Percentiles rank a stretch among this genome's conserved stretches.
Evolutionary conservation across 805 yeast genomes (phyloP).

Genomic region (Barnettozyma populi): DNA sequence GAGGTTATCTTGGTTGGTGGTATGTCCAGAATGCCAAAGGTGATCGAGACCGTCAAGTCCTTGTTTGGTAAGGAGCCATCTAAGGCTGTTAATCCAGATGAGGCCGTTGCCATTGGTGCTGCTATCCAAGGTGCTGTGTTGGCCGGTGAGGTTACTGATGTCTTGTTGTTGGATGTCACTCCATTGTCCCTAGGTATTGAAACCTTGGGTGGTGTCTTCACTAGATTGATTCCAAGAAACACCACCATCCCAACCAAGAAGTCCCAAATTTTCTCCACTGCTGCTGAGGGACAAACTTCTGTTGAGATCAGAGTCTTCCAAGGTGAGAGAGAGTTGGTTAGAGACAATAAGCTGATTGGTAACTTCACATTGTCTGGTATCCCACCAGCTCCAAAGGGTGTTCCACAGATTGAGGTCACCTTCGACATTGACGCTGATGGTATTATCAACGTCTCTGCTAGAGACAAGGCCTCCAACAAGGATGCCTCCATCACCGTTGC

Average conservation of each 20-base stretch:
- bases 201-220: conserved; percentile 99
- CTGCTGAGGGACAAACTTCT: conserved; percentile 80
- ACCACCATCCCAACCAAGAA: conserved; percentile 83
- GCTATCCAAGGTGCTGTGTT: conserved; percentile 86
- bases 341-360: conserved; percentile 75
- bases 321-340: conserved; percentile 76
- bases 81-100: conserved; percentile 78
- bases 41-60: conserved; percentile 56
- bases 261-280: conserved; percentile 87
- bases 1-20: conserved; percentile 82
- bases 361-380: conserved; percentile 68
- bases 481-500: conserved; percentile 67
- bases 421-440: conserved; percentile 84
- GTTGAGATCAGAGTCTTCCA: conserved; percentile 75
- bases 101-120: conserved; percentile 86
- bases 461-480: conserved; percentile 77
- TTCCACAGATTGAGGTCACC: conserved; percentile 71
- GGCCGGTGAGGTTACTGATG: conserved; percentile 79
- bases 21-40: conserved; percentile 86
- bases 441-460: conserved; percentile 74
- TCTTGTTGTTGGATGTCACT: conserved; percentile 79
- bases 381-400: conserved; percentile 75
- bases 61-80: conserved; percentile 64
- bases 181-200: conserved; percentile 97
- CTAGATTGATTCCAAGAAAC: conserved; percentile 57